A percentile compares a stretch with the other conserved stretches of the same genome.
Conservation (phyloP, 768 basidiomycete genomes). For the Melanogaster broomeanus region DNA sequence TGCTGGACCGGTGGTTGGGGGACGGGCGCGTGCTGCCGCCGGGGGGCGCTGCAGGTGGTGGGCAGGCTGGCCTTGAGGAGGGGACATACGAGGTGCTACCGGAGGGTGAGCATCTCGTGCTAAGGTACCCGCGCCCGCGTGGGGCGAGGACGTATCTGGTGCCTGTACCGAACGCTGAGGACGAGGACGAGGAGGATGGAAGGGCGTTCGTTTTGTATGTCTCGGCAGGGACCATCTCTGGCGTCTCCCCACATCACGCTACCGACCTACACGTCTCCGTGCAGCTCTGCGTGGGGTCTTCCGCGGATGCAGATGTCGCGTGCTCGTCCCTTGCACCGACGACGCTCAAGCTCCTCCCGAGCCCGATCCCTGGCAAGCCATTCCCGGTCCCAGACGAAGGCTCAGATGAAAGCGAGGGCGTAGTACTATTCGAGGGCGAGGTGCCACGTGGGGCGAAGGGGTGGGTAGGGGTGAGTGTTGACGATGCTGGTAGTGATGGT, state of each 20-base stretch:
- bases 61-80: conserved; percentile 7
- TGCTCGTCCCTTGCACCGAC: conserved; percentile 48
- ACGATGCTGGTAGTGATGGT: conserved; percentile 48
- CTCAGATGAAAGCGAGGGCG: conserved; percentile 72
- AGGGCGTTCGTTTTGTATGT: conserved; percentile 56
- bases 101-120: conserved; percentile 37
- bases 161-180: conserved; percentile 31
- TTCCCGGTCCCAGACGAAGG: conserved; percentile 75
- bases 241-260: conserved; percentile 51
- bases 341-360: conserved; percentile 63
- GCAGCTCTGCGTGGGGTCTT: conserved; percentile 41
- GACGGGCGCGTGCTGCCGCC: conserved; percentile 55
- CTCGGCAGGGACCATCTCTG: conserved; percentile 55
- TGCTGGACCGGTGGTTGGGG: conserved; percentile 67
- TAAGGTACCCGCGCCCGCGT: conserved; percentile 46
- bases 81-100: conserved; percentile 40
- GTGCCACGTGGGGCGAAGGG: conserved; percentile 28
- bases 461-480: conserved; percentile 57
- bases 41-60: conserved; percentile 6
- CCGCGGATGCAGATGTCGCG: conserved; percentile 15
- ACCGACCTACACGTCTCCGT: conserved; percentile 49
- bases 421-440: conserved; percentile 62
- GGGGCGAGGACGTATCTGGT: conserved; percentile 51
- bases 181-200: background rate
- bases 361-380: conserved; percentile 47